These are phyloP conservation scores for Chlamydomonas incerta DNA, from an alignment of 139 green algal species.

Conservation along the genomic window DNA sequence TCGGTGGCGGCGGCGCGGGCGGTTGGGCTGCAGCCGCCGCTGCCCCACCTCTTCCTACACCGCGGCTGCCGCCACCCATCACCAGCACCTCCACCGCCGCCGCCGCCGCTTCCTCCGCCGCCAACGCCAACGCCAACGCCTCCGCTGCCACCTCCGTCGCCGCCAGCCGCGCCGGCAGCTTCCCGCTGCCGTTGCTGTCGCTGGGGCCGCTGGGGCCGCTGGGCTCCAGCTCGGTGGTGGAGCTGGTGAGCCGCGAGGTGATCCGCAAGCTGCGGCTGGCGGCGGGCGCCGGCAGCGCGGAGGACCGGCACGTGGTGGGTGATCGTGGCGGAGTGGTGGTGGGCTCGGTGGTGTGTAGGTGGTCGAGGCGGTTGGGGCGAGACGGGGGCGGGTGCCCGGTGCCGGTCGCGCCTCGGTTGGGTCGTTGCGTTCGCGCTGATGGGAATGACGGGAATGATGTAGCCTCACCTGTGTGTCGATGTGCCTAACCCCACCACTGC, in stretches of 20 bases:
- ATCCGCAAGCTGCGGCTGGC: conserved; percentile 72
- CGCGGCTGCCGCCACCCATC: no score
- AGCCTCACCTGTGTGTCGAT: no score
- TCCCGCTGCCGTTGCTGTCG: not conserved
- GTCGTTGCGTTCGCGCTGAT: no score
- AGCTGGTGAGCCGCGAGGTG: conserved; percentile 54
- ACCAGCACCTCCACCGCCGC: not conserved
- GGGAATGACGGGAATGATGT: no score
- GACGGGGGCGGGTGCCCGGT: no score
- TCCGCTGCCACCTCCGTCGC: not conserved
- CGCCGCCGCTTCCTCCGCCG: not conserved
- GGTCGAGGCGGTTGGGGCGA: not conserved
- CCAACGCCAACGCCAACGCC: not conserved
- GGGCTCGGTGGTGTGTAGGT: conserved; percentile 52
- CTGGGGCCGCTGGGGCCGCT: no score
- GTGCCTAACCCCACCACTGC: no score
- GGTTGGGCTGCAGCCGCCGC: no score
- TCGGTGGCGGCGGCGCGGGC: no score
- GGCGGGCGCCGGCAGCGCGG: conserved; percentile 72
- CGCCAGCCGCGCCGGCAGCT: not conserved
- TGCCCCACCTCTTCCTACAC: no score
- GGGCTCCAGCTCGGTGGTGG: not conserved
- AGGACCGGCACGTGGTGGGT: conserved; percentile 85
- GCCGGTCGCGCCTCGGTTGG: no score
- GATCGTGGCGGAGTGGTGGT: no score